Conservation (phyloP, 2,329 filamentous ascomycete genomes). For the Colletotrichum magnum region DNA sequence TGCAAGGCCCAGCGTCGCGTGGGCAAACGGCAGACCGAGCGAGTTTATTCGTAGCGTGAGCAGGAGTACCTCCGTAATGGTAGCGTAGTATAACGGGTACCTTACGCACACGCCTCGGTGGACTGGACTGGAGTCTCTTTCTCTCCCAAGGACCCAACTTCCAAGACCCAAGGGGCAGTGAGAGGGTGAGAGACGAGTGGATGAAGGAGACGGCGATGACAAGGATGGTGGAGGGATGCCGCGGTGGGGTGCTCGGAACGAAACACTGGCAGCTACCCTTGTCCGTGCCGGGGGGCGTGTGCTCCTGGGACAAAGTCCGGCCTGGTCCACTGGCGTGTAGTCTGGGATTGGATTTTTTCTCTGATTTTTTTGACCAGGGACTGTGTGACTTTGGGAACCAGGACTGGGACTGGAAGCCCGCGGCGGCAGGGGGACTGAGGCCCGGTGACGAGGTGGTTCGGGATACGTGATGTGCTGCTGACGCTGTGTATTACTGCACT, state of each 20-base stretch:
- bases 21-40: constrained; percentile 41
- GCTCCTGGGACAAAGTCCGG: constrained; percentile 33
- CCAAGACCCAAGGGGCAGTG: constrained; percentile 27
- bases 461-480: constrained; percentile 30
- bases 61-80: neutral
- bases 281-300: constrained; percentile 40
- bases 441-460: constrained; percentile 38
- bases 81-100: neutral
- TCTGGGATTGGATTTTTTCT: constrained; percentile 19
- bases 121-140: constrained; percentile 17
- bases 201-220: constrained; percentile 24
- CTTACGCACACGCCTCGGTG: constrained; percentile 39
- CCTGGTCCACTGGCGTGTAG: constrained; percentile 16
- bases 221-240: constrained; percentile 36
- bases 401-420: constrained; percentile 34
- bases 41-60: constrained; percentile 38
- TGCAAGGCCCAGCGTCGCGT: constrained; percentile 36
- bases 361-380: neutral
- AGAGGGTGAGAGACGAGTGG: constrained; percentile 22
- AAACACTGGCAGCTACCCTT: constrained; percentile 42
- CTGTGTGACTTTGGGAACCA: constrained; percentile 19
- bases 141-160: neutral
- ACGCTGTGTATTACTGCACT: constrained; percentile 22
- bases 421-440: constrained; percentile 35
- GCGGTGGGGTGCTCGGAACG: constrained; percentile 40